Conservation (phyloP, 768 basidiomycete species). For the Pleurotus tuber-regium region DNA sequence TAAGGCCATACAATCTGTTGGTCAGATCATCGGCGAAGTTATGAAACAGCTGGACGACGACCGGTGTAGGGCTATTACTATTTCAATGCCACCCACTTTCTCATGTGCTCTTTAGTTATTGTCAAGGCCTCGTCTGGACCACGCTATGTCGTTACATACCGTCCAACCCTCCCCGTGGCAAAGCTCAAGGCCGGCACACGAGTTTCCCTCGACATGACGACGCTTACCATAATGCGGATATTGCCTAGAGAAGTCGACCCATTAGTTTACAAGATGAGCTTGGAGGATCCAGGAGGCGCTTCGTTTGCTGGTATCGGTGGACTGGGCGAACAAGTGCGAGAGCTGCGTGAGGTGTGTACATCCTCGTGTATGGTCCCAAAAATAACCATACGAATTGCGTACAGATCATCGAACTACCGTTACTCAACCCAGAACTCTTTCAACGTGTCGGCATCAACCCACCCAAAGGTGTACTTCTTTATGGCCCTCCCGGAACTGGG, state of each 20-base stretch:
- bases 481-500: slow-evolving; percentile 95
- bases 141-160: slow-evolving; percentile 96
- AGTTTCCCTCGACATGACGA: slow-evolving; percentile 99
- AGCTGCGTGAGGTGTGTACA: slow-evolving; percentile 80
- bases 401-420: slow-evolving; percentile 92
- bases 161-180: slow-evolving; percentile 85
- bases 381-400: neutral
- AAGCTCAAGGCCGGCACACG: slow-evolving; percentile 94
- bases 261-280: slow-evolving; percentile 98
- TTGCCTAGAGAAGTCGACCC: slow-evolving; percentile 97
- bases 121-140: slow-evolving; percentile 99
- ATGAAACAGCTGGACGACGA: slow-evolving; percentile 99
- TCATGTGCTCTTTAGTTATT: slow-evolving; percentile 61
- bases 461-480: slow-evolving; percentile 93
- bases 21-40: slow-evolving; percentile 98
- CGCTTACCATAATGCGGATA: slow-evolving; percentile 97
- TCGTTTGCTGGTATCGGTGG: slow-evolving; percentile 98
- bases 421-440: slow-evolving; percentile 94
- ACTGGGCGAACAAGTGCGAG: slow-evolving; percentile 92
- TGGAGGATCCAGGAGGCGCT: slow-evolving; percentile 95
- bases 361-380: neutral
- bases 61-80: slow-evolving; percentile 63
- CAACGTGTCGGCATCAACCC: slow-evolving; percentile 94
- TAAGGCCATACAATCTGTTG: slow-evolving; percentile 97
- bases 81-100: neutral